Evolutionary conservation across 805 yeast species (phyloP).

Genomic region (Saturnispora bothae): DNA sequence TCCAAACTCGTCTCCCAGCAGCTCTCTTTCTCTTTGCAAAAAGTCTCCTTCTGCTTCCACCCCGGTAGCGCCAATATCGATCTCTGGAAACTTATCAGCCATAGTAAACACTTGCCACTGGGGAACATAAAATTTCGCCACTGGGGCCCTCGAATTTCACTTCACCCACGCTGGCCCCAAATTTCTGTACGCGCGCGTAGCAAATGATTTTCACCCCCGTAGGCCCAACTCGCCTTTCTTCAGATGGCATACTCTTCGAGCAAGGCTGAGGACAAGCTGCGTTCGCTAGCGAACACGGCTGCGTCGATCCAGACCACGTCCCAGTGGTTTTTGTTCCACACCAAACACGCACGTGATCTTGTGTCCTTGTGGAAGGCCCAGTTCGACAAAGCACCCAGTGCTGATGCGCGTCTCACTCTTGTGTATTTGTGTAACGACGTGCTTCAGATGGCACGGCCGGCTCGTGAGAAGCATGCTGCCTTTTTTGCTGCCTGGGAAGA

Average conservation of each 20-base stretch:
- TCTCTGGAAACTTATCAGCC: slow-evolving; percentile 73
- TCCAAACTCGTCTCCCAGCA: slow-evolving; percentile 61
- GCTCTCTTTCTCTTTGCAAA: slow-evolving; percentile 56
- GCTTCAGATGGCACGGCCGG: slow-evolving; percentile 65
- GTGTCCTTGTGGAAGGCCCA: slow-evolving; percentile 20
- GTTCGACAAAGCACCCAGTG: slow-evolving; percentile 26
- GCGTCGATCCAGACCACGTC: slow-evolving; percentile 66
- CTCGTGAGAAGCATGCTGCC: slow-evolving; percentile 37
- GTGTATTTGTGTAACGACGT: slow-evolving; percentile 73
- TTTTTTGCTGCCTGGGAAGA: slow-evolving; percentile 48
- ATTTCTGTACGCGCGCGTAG: too few relatives aligned
- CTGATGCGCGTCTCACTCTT: slow-evolving; percentile 25
- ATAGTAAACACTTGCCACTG: too few relatives aligned
- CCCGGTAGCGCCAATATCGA: slow-evolving; percentile 32
- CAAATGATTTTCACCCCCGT: too few relatives aligned
- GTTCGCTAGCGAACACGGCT: slow-evolving; percentile 46
- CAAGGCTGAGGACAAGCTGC: slow-evolving; percentile 37
- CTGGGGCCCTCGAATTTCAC: too few relatives aligned
- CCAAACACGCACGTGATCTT: slow-evolving; percentile 37
- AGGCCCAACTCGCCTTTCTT: too few relatives aligned
- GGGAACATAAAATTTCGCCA: too few relatives aligned
- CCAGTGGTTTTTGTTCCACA: slow-evolving; percentile 62
- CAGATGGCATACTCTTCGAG: slow-evolving; percentile 46
- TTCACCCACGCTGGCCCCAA: too few relatives aligned
- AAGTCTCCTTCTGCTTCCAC: slow-evolving; percentile 34